A percentile compares a stretch with the other conserved stretches of the same genome.
Evolutionary conservation across 2,329 filamentous ascomycete genomes (phyloP).

Genomic region (Venturia oleaginea): DNA sequence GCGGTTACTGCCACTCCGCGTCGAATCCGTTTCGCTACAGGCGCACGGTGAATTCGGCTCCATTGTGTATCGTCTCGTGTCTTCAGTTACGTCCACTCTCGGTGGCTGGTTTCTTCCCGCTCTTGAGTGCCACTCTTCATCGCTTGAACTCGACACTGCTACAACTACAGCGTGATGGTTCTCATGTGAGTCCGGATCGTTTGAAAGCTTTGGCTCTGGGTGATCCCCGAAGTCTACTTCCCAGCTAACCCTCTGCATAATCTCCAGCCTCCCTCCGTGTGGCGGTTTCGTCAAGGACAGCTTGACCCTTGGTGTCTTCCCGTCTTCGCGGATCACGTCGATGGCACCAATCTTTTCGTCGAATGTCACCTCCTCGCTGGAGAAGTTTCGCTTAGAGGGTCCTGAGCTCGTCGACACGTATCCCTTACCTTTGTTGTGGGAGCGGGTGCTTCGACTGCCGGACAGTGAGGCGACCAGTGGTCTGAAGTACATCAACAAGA

Average conservation of each 20-base stretch:
- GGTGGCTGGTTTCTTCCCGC: neutral
- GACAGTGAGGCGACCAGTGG: slow-evolving; percentile 4
- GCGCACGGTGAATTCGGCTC: neutral
- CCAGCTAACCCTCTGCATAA: neutral
- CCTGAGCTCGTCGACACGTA: neutral
- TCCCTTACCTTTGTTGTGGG: neutral
- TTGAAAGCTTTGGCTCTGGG: neutral
- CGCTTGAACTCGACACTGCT: neutral
- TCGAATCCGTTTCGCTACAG: neutral
- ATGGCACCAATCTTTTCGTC: neutral
- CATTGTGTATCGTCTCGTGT: neutral
- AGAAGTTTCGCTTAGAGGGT: neutral
- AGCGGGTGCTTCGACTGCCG: neutral
- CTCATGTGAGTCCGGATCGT: no score
- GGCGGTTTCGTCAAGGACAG: neutral
- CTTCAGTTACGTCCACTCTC: neutral
- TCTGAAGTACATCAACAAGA: slow-evolving; percentile 4
- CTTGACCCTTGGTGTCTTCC: neutral
- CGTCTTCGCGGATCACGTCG: neutral
- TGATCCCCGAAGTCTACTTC: neutral
- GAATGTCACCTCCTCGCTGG: neutral
- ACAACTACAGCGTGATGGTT: neutral
- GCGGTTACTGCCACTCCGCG: neutral
- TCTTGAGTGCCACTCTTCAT: neutral
- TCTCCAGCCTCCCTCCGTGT: neutral